A percentile compares a stretch with the other conserved stretches of the same genome.
phyloP scores from a whole-genome alignment of 345 rosid species.

The Eucalyptus urophylla region DNA sequence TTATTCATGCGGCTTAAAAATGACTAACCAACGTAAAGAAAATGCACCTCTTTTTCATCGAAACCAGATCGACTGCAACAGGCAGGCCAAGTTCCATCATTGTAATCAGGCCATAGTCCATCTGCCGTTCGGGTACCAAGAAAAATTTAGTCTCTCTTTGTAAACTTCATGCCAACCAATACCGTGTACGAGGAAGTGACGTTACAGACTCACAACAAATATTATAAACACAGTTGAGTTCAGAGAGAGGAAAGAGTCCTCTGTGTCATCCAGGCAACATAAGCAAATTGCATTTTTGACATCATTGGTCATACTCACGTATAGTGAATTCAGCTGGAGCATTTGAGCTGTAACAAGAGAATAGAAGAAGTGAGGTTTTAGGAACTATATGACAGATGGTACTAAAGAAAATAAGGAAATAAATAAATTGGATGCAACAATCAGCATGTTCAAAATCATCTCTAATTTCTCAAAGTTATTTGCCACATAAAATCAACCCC shows the following conservation, averaged over 20 bases:
- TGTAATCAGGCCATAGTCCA: constrained; percentile 97
- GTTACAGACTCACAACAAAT: not conserved
- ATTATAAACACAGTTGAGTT: not conserved
- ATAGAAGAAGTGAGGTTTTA: not conserved
- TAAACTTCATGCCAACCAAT: not conserved
- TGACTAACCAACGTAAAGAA: not conserved
- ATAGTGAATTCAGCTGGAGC: constrained; percentile 77
- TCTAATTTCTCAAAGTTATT: not conserved
- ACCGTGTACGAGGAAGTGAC: not conserved
- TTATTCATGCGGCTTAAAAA: not conserved
- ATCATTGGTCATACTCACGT: constrained; percentile 44
- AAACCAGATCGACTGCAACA: constrained; percentile 54
- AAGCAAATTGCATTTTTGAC: not conserved
- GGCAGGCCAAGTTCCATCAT: constrained; percentile 90
- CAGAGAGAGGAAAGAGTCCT: not conserved
- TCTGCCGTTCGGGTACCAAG: constrained; percentile 22
- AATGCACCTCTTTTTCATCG: constrained; percentile 53
- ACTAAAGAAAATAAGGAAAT: not conserved
- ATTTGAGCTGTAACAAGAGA: constrained; percentile 30
- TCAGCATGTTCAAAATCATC: not conserved
- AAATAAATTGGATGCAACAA: not conserved
- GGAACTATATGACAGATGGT: not conserved
- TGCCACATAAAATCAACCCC: not conserved
- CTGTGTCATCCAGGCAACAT: not conserved
- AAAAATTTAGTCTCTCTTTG: not conserved